Evolutionary conservation across 805 yeast species (phyloP).

Genomic region (Kodamaea restingae): DNA sequence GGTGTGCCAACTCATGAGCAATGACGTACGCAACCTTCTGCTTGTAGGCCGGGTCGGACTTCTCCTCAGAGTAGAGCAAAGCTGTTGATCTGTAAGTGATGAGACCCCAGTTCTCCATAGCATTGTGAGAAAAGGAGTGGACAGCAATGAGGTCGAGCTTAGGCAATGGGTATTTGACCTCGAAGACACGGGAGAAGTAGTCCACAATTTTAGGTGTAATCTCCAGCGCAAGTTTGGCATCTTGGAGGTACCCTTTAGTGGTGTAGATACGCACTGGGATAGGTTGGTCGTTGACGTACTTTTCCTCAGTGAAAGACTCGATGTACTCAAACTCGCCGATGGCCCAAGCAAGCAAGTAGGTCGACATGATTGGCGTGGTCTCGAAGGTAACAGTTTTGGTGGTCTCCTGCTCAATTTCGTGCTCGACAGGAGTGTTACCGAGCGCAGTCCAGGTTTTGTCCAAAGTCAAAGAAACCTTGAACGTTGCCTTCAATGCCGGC

Average conservation of each 20-base stretch:
- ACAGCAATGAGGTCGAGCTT: conserved; percentile 77
- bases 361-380: conserved; percentile 51
- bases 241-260: conserved; percentile 43
- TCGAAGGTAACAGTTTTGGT: conserved; percentile 34
- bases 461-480: conserved; percentile 42
- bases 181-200: conserved; percentile 45
- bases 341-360: conserved; percentile 58
- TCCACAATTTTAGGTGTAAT: conserved; percentile 50
- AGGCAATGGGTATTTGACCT: conserved; percentile 66
- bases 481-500: conserved; percentile 53
- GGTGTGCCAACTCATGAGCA: conserved; percentile 84
- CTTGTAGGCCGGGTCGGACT: conserved; percentile 49
- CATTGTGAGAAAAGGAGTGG: conserved; percentile 77
- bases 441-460: conserved; percentile 35
- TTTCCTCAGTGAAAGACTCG: conserved; percentile 40
- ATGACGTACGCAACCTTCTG: conserved; percentile 79
- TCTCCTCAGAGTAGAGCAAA: conserved; percentile 41
- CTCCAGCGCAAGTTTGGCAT: conserved; percentile 46
- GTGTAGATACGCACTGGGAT: conserved; percentile 52
- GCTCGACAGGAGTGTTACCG: conserved; percentile 45
- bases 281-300: conserved; percentile 35
- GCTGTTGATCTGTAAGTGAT: conserved; percentile 61
- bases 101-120: conserved; percentile 91
- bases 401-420: conserved; percentile 16
- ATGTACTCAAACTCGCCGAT: conserved; percentile 53